phyloP scores from a whole-genome alignment of 371 early-diverging fungal species.

The Mucor racemosus region DNA sequence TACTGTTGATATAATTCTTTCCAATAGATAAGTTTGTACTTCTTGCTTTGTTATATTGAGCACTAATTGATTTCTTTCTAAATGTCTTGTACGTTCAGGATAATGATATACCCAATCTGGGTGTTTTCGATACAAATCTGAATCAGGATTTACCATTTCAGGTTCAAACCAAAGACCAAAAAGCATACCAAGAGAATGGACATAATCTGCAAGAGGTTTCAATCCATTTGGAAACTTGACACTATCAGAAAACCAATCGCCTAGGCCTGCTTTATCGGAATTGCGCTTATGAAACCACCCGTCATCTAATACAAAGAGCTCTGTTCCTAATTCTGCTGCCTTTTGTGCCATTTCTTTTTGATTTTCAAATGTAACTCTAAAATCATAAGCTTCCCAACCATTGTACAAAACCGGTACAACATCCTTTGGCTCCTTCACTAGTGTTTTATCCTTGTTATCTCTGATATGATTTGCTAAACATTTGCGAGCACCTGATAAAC shows the following conservation, averaged over 20 bases:
- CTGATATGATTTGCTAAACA: slow-evolving; percentile 30
- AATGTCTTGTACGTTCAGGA: slow-evolving; percentile 28
- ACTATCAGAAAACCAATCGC: slow-evolving; percentile 57
- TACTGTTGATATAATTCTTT: slow-evolving; percentile 12
- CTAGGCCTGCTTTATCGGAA: slow-evolving; percentile 50
- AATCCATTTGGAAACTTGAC: slow-evolving; percentile 58
- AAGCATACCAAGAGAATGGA: slow-evolving; percentile 50
- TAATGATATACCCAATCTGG: slow-evolving; percentile 55
- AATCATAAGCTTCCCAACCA: slow-evolving; percentile 52
- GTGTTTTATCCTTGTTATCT: slow-evolving; percentile 15
- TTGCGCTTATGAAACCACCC: slow-evolving; percentile 54
- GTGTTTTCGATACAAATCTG: slow-evolving; percentile 46
- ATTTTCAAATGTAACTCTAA: slow-evolving; percentile 34
- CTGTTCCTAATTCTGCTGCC: slow-evolving; percentile 43
- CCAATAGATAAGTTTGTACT: slow-evolving; percentile 33
- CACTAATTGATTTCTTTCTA: slow-evolving; percentile 42
- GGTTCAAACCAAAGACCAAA: slow-evolving; percentile 67
- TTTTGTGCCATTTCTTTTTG: slow-evolving; percentile 31
- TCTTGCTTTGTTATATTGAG: slow-evolving; percentile 36
- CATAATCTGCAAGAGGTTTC: slow-evolving; percentile 45
- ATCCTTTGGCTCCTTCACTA: not conserved
- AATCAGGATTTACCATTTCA: slow-evolving; percentile 50
- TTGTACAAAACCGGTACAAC: slow-evolving; percentile 43
- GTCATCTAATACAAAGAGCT: slow-evolving; percentile 59
- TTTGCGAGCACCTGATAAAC: slow-evolving; percentile 43